phyloP scores from a whole-genome alignment of 2,329 filamentous ascomycete species.

The Paraphaeosphaeria sporulosa region DNA sequence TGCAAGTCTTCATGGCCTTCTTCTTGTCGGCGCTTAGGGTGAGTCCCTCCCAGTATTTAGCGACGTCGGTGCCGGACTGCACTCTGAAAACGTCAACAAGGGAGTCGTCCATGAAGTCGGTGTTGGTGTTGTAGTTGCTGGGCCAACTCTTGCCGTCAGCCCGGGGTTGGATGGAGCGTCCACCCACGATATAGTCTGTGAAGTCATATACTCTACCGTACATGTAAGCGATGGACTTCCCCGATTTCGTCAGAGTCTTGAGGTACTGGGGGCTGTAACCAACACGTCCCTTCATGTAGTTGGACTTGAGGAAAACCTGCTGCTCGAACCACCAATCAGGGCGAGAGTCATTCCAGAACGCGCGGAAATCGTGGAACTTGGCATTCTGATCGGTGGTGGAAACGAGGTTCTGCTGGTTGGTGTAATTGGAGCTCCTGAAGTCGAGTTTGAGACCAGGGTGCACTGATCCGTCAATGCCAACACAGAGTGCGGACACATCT shows the following conservation, averaged over 20 bases:
- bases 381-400: conserved; percentile 74
- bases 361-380: conserved; percentile 91
- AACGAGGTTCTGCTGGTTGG: conserved; percentile 71
- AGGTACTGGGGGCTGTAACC: conserved; percentile 85
- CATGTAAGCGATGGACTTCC: conserved; percentile 78
- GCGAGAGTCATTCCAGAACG: conserved; percentile 79
- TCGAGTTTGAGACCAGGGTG: conserved; percentile 81
- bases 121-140: conserved; percentile 55
- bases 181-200: conserved; percentile 80
- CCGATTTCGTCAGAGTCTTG: conserved; percentile 70
- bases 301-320: conserved; percentile 77
- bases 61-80: conserved; percentile 79
- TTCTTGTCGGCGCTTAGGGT: conserved; percentile 65
- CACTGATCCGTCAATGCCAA: conserved; percentile 73
- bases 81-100: conserved; percentile 81
- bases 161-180: conserved; percentile 55
- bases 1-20: conserved; percentile 76
- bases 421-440: conserved; percentile 79
- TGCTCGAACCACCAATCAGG: conserved; percentile 93
- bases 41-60: conserved; percentile 81
- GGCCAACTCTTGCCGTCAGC: background rate
- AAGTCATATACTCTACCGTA: conserved; percentile 86
- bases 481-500: conserved; percentile 90
- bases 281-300: conserved; percentile 85
- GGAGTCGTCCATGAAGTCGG: conserved; percentile 80